phyloP scores from a whole-genome alignment of 176 grass and related monocot genomes.

The Paspalum notatum region DNA sequence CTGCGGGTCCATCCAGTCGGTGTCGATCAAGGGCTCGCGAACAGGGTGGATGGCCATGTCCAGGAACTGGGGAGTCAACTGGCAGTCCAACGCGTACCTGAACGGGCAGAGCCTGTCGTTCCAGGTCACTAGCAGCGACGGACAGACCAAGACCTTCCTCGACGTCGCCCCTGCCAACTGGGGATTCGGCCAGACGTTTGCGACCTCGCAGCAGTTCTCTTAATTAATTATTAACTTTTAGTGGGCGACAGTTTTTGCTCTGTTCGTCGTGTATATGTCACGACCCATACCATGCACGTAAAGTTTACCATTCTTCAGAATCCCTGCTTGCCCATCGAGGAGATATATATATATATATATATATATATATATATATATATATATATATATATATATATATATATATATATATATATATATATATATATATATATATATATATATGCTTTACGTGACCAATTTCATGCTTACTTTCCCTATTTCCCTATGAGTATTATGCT shows the following conservation, averaged over 20 bases:
- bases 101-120: slow-evolving; percentile 76
- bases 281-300: no score
- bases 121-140: slow-evolving; percentile 72
- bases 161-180: slow-evolving; percentile 60
- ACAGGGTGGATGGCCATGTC: slow-evolving; percentile 85
- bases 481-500: no score
- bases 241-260: neutral
- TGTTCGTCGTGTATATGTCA: neutral
- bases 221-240: neutral
- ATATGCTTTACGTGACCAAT: no score
- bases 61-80: slow-evolving; percentile 90
- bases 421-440: no score
- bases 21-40: slow-evolving; percentile 67
- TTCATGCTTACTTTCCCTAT: no score
- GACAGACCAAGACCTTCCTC: slow-evolving; percentile 62
- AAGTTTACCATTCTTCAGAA: no score
- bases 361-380: no score
- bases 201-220: slow-evolving; percentile 48
- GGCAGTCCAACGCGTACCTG: slow-evolving; percentile 81
- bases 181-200: slow-evolving; percentile 82
- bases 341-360: no score
- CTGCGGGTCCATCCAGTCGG: slow-evolving; percentile 46
- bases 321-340: no score
- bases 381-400: no score
- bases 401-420: no score